Percentiles rank a stretch among this genome's conserved stretches.
Evolutionary conservation across 495 filamentous ascomycete genomes (phyloP).

Genomic region (Oleoguttula mirabilis): DNA sequence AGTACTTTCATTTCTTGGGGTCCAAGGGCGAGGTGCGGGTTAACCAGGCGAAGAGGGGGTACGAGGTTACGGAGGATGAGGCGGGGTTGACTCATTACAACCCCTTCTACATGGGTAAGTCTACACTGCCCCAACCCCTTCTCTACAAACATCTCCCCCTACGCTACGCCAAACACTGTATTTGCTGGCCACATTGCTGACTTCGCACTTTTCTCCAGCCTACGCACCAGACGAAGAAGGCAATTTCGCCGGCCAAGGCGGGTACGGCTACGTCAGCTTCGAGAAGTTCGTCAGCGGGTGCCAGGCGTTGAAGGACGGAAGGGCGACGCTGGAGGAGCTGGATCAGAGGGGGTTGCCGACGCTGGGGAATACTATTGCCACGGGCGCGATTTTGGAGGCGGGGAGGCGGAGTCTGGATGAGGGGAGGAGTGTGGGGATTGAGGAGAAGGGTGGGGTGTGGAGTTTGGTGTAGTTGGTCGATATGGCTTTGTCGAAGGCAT

Average conservation of each 20-base stretch:
- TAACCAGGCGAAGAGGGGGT: conserved; percentile 88
- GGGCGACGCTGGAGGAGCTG: conserved; percentile 56
- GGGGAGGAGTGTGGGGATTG: conserved; percentile 61
- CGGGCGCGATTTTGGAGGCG: conserved; percentile 81
- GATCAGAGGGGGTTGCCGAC: conserved; percentile 75
- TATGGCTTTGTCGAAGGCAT: background rate
- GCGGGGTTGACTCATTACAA: conserved; percentile 55
- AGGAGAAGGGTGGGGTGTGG: conserved; percentile 50
- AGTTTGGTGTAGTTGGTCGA: conserved; percentile 43
- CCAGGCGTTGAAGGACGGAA: conserved; percentile 59
- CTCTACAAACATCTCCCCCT: too few species aligned
- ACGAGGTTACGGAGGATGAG: conserved; percentile 77
- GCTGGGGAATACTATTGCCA: conserved; percentile 76
- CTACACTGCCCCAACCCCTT: too few species aligned
- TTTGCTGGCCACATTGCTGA: too few species aligned
- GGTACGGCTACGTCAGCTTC: conserved; percentile 87
- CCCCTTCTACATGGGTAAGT: conserved; percentile 87
- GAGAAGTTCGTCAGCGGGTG: conserved; percentile 94
- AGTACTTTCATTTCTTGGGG: conserved; percentile 92
- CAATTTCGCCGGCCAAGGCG: conserved; percentile 81
- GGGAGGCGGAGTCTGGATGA: conserved; percentile 74
- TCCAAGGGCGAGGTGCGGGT: conserved; percentile 72
- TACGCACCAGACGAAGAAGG: conserved; percentile 93
- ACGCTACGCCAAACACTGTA: too few species aligned
- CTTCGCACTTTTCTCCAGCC: conserved; percentile 24